phyloP scores from a whole-genome alignment of 1,139 yeast genomes.

The Geotrichum aggregatum region DNA sequence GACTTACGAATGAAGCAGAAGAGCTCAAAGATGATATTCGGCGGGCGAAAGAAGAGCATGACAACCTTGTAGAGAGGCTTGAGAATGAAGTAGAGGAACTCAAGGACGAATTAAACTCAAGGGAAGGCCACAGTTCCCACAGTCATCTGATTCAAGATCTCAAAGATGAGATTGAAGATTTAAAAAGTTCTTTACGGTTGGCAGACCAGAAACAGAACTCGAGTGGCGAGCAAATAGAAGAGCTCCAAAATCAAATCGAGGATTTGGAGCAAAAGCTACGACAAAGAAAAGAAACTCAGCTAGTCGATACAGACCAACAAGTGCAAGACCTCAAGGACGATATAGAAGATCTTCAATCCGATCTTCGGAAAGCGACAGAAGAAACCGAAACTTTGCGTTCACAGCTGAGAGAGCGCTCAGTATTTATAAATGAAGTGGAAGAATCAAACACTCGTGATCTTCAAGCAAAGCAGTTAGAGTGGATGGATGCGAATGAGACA shows the following conservation, averaged over 20 bases:
- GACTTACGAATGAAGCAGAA: slow-evolving; percentile 17
- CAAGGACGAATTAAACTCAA: slow-evolving; percentile 22
- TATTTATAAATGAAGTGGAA: background rate
- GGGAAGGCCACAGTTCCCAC: slow-evolving; percentile 12
- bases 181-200: slow-evolving; percentile 26
- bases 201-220: slow-evolving; percentile 20
- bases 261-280: slow-evolving; percentile 24
- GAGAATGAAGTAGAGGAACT: slow-evolving; percentile 30
- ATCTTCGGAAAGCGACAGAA: slow-evolving; percentile 25
- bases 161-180: slow-evolving; percentile 26
- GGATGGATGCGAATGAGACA: background rate
- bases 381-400: background rate
- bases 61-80: slow-evolving; percentile 24
- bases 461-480: slow-evolving; percentile 1
- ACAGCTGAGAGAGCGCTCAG: slow-evolving; percentile 4
- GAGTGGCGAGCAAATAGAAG: background rate
- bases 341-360: slow-evolving; percentile 27
- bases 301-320: slow-evolving; percentile 9
- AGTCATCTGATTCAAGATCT: slow-evolving; percentile 18
- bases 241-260: slow-evolving; percentile 2
- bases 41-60: slow-evolving; percentile 21
- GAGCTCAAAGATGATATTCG: slow-evolving; percentile 28
- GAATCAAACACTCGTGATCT: slow-evolving; percentile 1
- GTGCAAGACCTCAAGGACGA: slow-evolving; percentile 5
- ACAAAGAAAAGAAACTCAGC: background rate